These are phyloP conservation scores for Ophiosphaerella korrae DNA, from an alignment of 2,329 filamentous ascomycete species.

Conservation along the genomic window DNA sequence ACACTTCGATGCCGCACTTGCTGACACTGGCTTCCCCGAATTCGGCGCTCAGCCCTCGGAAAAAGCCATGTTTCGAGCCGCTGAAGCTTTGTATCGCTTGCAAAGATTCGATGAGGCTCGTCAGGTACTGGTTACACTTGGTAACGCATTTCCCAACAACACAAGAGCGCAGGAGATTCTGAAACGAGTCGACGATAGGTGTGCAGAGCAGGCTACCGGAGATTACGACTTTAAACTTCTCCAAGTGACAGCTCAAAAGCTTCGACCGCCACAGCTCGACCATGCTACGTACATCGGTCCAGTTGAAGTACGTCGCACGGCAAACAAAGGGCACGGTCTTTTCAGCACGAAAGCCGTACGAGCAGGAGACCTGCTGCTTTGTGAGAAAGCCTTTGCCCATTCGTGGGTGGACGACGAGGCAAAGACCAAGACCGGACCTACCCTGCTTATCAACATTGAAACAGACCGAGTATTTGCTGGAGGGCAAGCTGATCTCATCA, in stretches of 20 bases:
- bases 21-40: constrained; percentile 29
- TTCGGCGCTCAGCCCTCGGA: constrained; percentile 32
- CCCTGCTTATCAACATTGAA: constrained; percentile 48
- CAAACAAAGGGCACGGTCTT: constrained; percentile 53
- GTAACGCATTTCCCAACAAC: constrained; percentile 35
- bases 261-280: constrained; percentile 50
- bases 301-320: constrained; percentile 48
- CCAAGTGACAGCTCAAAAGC: constrained; percentile 47
- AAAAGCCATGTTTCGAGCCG: constrained; percentile 52
- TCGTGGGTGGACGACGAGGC: constrained; percentile 30
- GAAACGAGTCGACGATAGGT: constrained; percentile 18
- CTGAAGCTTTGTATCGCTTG: constrained; percentile 52
- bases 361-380: constrained; percentile 32
- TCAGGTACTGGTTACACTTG: constrained; percentile 42
- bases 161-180: constrained; percentile 29
- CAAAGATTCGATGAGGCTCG: constrained; percentile 43
- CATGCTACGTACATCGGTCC: constrained; percentile 53
- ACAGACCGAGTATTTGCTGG: constrained; percentile 43
- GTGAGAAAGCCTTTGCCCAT: constrained; percentile 62
- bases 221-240: constrained; percentile 43
- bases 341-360: constrained; percentile 56
- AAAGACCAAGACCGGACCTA: constrained; percentile 15
- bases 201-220: constrained; percentile 47
- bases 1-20: constrained; percentile 44
- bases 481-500: constrained; percentile 50